Evolutionary conservation across 257 asterid species (phyloP), one percentile per base, ranked within the genome.

Genomic region (Solanum paucissectum): DNA sequence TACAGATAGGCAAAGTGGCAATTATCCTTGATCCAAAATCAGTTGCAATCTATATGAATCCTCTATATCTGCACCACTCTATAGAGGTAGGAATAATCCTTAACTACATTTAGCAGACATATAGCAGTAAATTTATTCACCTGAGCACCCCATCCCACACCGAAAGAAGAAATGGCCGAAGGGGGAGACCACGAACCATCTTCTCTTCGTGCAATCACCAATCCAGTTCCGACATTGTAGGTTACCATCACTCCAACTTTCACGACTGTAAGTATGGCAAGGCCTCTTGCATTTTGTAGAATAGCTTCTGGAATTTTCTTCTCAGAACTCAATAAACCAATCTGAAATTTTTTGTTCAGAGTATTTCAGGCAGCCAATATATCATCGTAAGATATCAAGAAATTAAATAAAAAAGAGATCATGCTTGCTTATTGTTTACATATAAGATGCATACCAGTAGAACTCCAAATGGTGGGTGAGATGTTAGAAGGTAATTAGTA

Each of bases 151-250:
- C 99, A 97, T 89, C 99, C 99, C 20, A 93, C 91, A 72, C 99
- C 99, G 73, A 95, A 93, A 84, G 98, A 91, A 90, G 99, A 90
- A 89, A 97, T 93, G 91, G 99, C 99, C 64, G 99, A 97, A 37
- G 99, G 99, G 46, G 99, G 98, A 84, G 99, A 97, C 99, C 99
- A 97, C 1, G 97, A 91, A 76, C 99, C 99, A 90, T 97, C 99
- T 83, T 95, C 98, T 87, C 95, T 91, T 69, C 94, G 98, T 74
- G 98, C 96, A 93, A 97, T 91, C 84, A 97, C 98, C 92, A 97
- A 86, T 29, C 99, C 99, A 6, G 99, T 97, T 87, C 99, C 99
- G 32, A 97, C 90, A 86, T 95, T 97, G 90, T 97, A 97, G 44
- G 99, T 96, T 62, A 95, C 98, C 98, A 95, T 88, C 94, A 95